Percentiles rank a stretch among this genome's conserved stretches.
Conservation (phyloP, 2,329 filamentous ascomycete genomes). For the Paecilomyces niveus region DNA sequence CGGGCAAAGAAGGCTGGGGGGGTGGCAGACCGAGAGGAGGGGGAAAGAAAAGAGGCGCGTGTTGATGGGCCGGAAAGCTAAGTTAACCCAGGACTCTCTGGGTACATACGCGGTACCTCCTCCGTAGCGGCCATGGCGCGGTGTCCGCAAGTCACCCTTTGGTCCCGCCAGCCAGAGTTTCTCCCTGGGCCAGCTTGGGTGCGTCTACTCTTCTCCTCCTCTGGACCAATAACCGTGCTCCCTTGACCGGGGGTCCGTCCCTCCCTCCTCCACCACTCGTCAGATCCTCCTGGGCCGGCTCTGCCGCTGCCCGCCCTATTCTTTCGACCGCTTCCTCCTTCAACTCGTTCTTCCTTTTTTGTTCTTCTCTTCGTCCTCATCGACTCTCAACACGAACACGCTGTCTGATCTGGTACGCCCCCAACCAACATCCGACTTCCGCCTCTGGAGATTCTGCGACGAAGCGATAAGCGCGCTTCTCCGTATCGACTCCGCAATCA, state of each 20-base stretch:
- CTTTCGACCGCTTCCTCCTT: constrained; percentile 24
- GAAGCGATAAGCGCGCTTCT: constrained; percentile 2
- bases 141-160: constrained; percentile 1
- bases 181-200: background rate
- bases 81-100: background rate
- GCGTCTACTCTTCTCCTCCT: constrained; percentile 21
- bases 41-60: background rate
- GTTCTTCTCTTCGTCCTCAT: constrained; percentile 5
- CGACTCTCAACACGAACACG: background rate
- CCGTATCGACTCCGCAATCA: constrained; percentile 4
- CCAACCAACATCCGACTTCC: constrained; percentile 3
- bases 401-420: constrained; percentile 3
- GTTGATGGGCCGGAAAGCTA: background rate
- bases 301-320: constrained; percentile 13
- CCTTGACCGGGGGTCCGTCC: constrained; percentile 19
- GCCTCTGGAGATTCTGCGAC: background rate
- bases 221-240: constrained; percentile 28
- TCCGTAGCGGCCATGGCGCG: constrained; percentile 3
- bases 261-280: constrained; percentile 26
- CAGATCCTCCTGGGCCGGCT: constrained; percentile 21
- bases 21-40: constrained; percentile 1
- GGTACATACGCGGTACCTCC: background rate
- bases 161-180: background rate
- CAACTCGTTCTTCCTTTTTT: constrained; percentile 10
- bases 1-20: constrained; percentile 25